These are phyloP conservation scores for Eudorina sp. DNA, from an alignment of 139 green algal genomes.

Conservation along the genomic window DNA sequence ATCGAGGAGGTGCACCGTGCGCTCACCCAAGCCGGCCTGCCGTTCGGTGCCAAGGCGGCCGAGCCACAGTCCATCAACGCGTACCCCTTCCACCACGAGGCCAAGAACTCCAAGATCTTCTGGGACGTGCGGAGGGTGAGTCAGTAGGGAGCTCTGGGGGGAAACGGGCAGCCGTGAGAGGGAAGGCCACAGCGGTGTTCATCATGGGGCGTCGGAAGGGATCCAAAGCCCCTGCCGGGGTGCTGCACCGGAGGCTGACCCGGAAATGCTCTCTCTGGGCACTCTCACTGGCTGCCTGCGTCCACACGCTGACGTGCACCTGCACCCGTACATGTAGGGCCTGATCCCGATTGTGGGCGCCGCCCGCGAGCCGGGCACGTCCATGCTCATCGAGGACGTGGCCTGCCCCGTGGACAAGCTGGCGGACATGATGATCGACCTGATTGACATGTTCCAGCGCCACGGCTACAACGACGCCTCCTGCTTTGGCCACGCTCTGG, in stretches of 20 bases:
- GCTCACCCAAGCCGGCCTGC: conserved; percentile 71
- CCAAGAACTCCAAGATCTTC: conserved; percentile 87
- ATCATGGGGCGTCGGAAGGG: too few species aligned
- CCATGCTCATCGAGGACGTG: conserved; percentile 98
- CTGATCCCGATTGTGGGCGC: conserved; percentile 97
- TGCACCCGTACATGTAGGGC: too few species aligned
- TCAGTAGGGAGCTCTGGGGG: not conserved
- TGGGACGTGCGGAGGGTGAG: conserved; percentile 95
- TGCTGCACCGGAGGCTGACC: too few species aligned
- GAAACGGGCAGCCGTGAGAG: too few species aligned
- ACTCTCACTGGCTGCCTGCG: not conserved
- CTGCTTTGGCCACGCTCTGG: conserved; percentile 96
- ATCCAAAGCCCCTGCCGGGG: too few species aligned
- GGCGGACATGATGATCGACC: conserved; percentile 95
- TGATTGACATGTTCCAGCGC: conserved; percentile 94
- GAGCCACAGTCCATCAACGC: conserved; percentile 69
- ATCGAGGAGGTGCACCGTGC: conserved; percentile 77
- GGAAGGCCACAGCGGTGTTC: too few species aligned
- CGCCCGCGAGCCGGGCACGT: conserved; percentile 90
- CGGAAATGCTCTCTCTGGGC: too few species aligned
- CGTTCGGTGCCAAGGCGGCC: conserved; percentile 77
- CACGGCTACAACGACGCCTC: conserved; percentile 94
- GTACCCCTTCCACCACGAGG: conserved; percentile 91
- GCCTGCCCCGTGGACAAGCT: conserved; percentile 97
- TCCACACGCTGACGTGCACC: too few species aligned